Evolutionary conservation across 768 basidiomycete genomes (phyloP), one percentile per base, ranked within the genome.

Genomic region (Termitomyces sp.): DNA sequence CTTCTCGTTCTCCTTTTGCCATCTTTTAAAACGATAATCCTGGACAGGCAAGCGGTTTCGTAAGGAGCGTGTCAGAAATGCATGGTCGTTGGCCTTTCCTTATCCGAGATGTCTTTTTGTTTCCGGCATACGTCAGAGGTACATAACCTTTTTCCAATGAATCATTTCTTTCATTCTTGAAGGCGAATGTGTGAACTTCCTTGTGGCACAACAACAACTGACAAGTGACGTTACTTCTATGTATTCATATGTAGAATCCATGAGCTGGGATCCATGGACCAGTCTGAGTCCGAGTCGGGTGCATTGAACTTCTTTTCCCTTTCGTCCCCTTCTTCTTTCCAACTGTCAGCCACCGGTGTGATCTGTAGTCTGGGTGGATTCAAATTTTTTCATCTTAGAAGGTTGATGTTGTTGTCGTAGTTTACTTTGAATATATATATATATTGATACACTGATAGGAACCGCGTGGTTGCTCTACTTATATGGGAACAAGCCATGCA

Each of bases 261-360:
- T n/a, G 29, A 32, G 26, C 18, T 31, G 3, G 37, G 18, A 20
- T 37, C 20, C 47, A 26, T 29, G 36, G 27, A 5, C 26, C 42
- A 27, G n/a, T n/a, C n/a, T n/a, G n/a, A n/a, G 36, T 56, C 55
- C 55, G 55, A 50, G 18, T 56, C 55, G 55, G 55, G 31, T 3
- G 5, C 16, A 6, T n/a, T 4, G 12, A n/a, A 42, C 24, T 52
- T 56, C 37, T 41, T 24, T 49, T 16, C 37, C 24, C 37, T 29
- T 18, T 37, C 26, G 36, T 41, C 13, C 29, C 1, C n/a, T n/a
- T n/a, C n/a, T 42, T 22, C 37, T 42, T 48, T 42, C 37, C 1
- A n/a, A 42, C n/a, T 49, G 37, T 42, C 27, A 49, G 16, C 3
- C 14, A 39, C 53, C 36, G 34, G 54, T 9, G 36, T 12, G 32